Base-by-base conservation (phyloP, 257 asterid species). In the Primulina tabacum region DNA sequence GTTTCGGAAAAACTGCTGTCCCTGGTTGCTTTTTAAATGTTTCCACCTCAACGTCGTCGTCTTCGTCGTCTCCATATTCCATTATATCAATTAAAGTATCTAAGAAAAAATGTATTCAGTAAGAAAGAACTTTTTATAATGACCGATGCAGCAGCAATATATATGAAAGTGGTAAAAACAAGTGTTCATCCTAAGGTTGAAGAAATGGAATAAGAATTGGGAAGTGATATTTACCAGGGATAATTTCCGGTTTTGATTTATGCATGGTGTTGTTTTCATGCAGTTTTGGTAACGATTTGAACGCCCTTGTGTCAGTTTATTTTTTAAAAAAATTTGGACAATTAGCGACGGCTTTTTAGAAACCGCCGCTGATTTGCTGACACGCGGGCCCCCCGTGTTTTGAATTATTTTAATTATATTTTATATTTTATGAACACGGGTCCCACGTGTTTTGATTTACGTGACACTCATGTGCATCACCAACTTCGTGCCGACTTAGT, bases 11-110 rank as follows among this genome's bases (percentile, higher is more conserved):
- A 21, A 66, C 80, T 3, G 75, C 64, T 37, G 77, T 64, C 63
- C 68, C 75, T 2, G 81, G 74, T 70, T 73, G 79, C 73, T 78
- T 73, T 69, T 71, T 69, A 20, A 77, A 52, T 9, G 72, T 60
- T 71, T 69, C 75, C 65, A 71, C 76, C 69, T 70, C 75, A 1
- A 24, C 87, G 33, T 85, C 83, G 53, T 32, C 63, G 10, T 76
- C 83, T 0, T 85, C 92, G 1, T 88, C 96, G 68, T 90, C 97
- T 72, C 99, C 99, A 69, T 91, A 94, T 76, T 94, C 97, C 97
- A 91, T 82, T 62, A 94, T 80, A 84, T 86, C 88, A 79, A 83
- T 77, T 71, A 94, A 73, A 16, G 97, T 91, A 84, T 94, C 99
- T 89, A 80, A 37, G 21, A 68, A 28, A 17, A 24, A 26, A 64